phyloP scores from a whole-genome alignment of 1,284 basidiomycete species.

The Rhodotorula sp. region DNA sequence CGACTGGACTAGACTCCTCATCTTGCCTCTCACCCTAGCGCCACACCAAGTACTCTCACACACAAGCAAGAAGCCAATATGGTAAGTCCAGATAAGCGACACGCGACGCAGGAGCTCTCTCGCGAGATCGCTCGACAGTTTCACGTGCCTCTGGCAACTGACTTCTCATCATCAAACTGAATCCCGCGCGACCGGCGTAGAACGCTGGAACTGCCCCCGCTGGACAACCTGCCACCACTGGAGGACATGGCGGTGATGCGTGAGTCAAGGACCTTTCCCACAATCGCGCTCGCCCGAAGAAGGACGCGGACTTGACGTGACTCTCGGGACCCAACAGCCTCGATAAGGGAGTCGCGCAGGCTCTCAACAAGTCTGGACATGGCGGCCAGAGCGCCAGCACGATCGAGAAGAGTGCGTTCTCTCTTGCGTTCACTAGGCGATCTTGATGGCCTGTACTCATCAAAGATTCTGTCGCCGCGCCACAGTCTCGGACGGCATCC shows the following conservation, averaged over 20 bases:
- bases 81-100: no score
- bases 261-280: not conserved
- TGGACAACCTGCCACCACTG: not conserved
- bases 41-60: no score
- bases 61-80: no score
- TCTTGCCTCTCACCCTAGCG: no score
- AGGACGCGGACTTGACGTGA: not conserved
- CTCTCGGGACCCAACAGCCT: constrained; percentile 26
- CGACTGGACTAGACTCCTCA: no score
- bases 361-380: constrained; percentile 48
- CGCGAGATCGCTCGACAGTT: not conserved
- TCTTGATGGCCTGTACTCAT: not conserved
- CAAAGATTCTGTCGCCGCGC: no score
- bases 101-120: no score
- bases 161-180: not conserved
- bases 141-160: no score
- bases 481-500: constrained; percentile 51
- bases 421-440: no score
- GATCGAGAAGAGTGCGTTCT: constrained; percentile 50
- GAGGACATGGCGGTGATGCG: constrained; percentile 1
- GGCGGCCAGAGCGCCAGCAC: constrained; percentile 45
- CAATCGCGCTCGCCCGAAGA: not conserved
- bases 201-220: not conserved
- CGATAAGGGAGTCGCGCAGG: constrained; percentile 50
- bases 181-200: not conserved